phyloP scores from a whole-genome alignment of 2,329 filamentous ascomycete genomes.

The Escovopsis sp. region DNA sequence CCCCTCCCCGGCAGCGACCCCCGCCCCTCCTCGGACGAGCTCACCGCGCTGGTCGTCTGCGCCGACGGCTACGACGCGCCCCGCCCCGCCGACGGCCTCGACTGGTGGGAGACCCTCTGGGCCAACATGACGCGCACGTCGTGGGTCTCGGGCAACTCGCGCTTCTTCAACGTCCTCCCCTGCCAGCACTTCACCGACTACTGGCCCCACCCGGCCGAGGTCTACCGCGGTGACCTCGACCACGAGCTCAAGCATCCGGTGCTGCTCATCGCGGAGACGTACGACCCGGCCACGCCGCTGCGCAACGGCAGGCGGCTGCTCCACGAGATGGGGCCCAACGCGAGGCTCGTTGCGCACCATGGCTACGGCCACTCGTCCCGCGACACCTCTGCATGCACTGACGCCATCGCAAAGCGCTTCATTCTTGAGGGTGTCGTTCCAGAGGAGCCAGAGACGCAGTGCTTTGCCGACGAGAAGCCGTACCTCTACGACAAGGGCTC shows the following conservation, averaged over 20 bases:
- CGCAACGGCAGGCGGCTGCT: constrained; percentile 29
- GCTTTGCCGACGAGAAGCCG: constrained; percentile 32
- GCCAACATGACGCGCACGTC: constrained; percentile 28
- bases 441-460: constrained; percentile 25
- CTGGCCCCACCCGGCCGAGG: constrained; percentile 30
- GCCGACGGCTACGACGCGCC: constrained; percentile 29
- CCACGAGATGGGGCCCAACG: constrained; percentile 30
- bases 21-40: constrained; percentile 22
- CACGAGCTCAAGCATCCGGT: constrained; percentile 27
- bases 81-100: constrained; percentile 20
- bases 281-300: constrained; percentile 34
- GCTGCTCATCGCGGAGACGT: constrained; percentile 31
- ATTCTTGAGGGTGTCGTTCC: constrained; percentile 27
- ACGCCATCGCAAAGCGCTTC: constrained; percentile 22
- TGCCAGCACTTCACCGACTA: constrained; percentile 29
- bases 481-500: constrained; percentile 23
- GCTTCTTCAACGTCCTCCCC: constrained; percentile 29
- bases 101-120: constrained; percentile 32
- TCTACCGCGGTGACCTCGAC: constrained; percentile 31
- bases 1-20: constrained; percentile 8
- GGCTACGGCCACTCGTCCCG: constrained; percentile 32
- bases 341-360: constrained; percentile 31
- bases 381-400: constrained; percentile 30
- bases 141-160: constrained; percentile 32
- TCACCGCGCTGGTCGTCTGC: constrained; percentile 27